Base-by-base conservation (phyloP, 2,329 filamentous ascomycete species). In the Fusarium succisae region DNA sequence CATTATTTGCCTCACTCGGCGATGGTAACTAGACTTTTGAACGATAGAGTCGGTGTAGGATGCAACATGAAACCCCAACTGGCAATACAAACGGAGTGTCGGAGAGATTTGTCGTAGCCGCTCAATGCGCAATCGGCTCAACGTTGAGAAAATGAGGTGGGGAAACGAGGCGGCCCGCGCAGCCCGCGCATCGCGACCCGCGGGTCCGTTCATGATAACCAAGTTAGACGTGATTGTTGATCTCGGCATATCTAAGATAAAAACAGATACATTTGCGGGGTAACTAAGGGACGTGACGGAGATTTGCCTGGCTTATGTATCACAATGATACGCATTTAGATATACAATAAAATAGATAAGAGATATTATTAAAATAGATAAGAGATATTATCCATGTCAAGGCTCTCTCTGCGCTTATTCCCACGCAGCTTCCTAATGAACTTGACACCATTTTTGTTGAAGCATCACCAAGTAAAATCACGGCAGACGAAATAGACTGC, bases 401-500 rank as follows among this genome's bases (percentile, higher is more conserved):
- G 18, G 18, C 13, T 28, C 9, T 6, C 24, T 2, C 1, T 13
- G 1, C 3, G 18, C 8, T 55, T 30, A n/a, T 18, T n/a, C 30
- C 37, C 20, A 18, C 20, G 2, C 5, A n/a, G 10, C 20, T 9
- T 41, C 0, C 0, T 35, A 35, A 35, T 35, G 32, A 35, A 15
- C 14, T 35, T 8, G 32, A 35, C 32, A 0, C 32, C 14, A 1
- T 35, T 17, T 35, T 17, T 17, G 7, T 8, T 0, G 0, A 35
- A 17, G 14, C 18, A 2, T 20, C 18, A 20, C n/a, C n/a, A 24
- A 43, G 9, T 12, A 24, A 3, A 26, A 8, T 1, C 11, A 26
- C 17, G 4, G 4, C 12, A 26, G 8, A 2, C 13, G 12, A 17
- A 17, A 2, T 9, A 30, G 3, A 12, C 14, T 13, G 14, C 8